Evolutionary conservation across 106 monocot genomes (phyloP).

Genomic region (Dioscorea dumetorum): DNA sequence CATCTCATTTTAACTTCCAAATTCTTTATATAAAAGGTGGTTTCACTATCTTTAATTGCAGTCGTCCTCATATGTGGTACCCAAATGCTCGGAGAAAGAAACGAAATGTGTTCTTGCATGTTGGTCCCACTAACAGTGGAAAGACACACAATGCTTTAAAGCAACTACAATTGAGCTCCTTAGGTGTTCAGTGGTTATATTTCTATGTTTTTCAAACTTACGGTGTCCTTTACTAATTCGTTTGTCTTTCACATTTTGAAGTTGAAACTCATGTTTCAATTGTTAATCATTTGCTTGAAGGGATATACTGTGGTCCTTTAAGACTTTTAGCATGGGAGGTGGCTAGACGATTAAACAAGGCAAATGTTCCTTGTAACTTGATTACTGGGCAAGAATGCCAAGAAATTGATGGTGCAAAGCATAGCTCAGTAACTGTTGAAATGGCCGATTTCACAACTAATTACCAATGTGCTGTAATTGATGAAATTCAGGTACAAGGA

Average conservation of each 20-base stretch:
- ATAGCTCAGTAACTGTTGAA: conserved; percentile 89
- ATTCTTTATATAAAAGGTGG: background rate
- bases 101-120: conserved; percentile 82
- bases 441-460: conserved; percentile 72
- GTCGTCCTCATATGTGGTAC: conserved; percentile 85
- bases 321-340: conserved; percentile 92
- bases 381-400: conserved; percentile 92
- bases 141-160: conserved; percentile 96
- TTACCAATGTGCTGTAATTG: conserved; percentile 82
- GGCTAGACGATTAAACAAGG: conserved; percentile 83
- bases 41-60: conserved; percentile 14
- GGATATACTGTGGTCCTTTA: conserved; percentile 94
- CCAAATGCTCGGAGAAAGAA: conserved; percentile 85
- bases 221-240: background rate
- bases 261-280: background rate
- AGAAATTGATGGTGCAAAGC: conserved; percentile 78
- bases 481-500: conserved; percentile 84
- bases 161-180: conserved; percentile 59
- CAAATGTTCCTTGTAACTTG: conserved; percentile 80
- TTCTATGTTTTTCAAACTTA: background rate
- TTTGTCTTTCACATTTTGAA: background rate
- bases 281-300: conserved; percentile 31
- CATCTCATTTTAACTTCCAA: background rate
- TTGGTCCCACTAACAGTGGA: conserved; percentile 97
- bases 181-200: conserved; percentile 38